phyloP scores from a whole-genome alignment of 768 basidiomycete genomes.

The Daedalea quercina region DNA sequence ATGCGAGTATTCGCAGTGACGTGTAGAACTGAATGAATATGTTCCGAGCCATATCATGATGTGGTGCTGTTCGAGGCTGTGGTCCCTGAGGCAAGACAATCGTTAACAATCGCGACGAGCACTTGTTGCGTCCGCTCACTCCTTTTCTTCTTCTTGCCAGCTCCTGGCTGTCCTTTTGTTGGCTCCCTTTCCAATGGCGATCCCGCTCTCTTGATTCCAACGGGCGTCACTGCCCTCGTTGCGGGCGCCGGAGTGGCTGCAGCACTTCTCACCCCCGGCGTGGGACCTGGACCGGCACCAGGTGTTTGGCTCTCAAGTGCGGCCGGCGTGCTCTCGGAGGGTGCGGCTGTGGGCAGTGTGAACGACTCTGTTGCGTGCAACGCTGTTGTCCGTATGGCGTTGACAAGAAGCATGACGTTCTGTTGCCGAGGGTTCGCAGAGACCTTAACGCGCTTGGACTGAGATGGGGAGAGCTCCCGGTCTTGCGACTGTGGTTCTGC shows the following conservation, averaged over 20 bases:
- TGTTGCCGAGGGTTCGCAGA: slow-evolving; percentile 32
- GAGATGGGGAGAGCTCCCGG: slow-evolving; percentile 13
- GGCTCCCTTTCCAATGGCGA: slow-evolving; percentile 36
- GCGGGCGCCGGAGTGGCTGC: slow-evolving; percentile 23
- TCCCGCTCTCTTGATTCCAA: slow-evolving; percentile 23
- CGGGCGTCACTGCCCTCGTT: slow-evolving; percentile 23
- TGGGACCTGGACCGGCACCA: slow-evolving; percentile 17
- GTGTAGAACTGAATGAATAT: not conserved
- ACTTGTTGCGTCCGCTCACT: slow-evolving; percentile 35
- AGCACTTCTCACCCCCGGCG: slow-evolving; percentile 20
- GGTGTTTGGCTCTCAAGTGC: slow-evolving; percentile 10
- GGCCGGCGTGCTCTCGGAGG: slow-evolving; percentile 22
- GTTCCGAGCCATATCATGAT: not conserved
- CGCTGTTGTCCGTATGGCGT: slow-evolving; percentile 78
- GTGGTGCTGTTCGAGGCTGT: not conserved
- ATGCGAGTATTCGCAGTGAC: no score
- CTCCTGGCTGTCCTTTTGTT: slow-evolving; percentile 41
- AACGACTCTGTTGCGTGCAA: slow-evolving; percentile 55
- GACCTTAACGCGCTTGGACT: slow-evolving; percentile 18
- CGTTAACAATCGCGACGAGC: not conserved
- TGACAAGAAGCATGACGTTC: slow-evolving; percentile 61
- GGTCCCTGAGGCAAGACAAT: not conserved
- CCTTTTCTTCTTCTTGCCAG: slow-evolving; percentile 74
- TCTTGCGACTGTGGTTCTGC: slow-evolving; percentile 7
- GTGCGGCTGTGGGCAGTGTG: slow-evolving; percentile 30